Conservation (phyloP, 1,139 yeast species). For the Hyphopichia khmerensis region DNA sequence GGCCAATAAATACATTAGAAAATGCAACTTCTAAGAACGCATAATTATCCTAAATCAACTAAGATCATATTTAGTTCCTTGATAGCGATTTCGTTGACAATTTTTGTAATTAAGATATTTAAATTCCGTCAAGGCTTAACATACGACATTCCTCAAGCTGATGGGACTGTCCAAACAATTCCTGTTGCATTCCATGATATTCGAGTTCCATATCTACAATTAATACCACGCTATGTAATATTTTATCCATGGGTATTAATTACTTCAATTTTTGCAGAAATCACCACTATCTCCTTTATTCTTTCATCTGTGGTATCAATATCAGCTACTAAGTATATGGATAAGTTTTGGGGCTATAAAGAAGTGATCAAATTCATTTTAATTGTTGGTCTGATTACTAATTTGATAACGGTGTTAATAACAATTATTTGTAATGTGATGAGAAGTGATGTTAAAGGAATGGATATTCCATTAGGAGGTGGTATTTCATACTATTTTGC, state of each 20-base stretch:
- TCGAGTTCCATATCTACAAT: conserved; percentile 61
- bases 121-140: conserved; percentile 22
- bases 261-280: conserved; percentile 72
- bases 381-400: conserved; percentile 60
- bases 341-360: conserved; percentile 56
- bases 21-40: conserved; percentile 5
- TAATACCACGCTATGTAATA: conserved; percentile 64
- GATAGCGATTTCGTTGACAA: conserved; percentile 19
- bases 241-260: conserved; percentile 76
- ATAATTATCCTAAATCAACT: conserved; percentile 24
- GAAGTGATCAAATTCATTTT: conserved; percentile 62
- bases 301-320: conserved; percentile 50
- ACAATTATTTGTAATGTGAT: conserved; percentile 41
- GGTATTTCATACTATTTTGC: conserved; percentile 71
- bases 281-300: conserved; percentile 49
- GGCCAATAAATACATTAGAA: too few relatives aligned
- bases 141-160: conserved; percentile 27
- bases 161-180: conserved; percentile 18
- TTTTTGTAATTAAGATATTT: conserved; percentile 29
- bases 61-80: conserved; percentile 27
- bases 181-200: conserved; percentile 33
- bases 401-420: conserved; percentile 44
- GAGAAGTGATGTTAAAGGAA: conserved; percentile 35
- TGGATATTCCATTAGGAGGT: conserved; percentile 63
- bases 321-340: conserved; percentile 52